These are phyloP conservation scores for Symbiotaphrina buchneri DNA, from an alignment of 495 filamentous ascomycete genomes.

Conservation along the genomic window DNA sequence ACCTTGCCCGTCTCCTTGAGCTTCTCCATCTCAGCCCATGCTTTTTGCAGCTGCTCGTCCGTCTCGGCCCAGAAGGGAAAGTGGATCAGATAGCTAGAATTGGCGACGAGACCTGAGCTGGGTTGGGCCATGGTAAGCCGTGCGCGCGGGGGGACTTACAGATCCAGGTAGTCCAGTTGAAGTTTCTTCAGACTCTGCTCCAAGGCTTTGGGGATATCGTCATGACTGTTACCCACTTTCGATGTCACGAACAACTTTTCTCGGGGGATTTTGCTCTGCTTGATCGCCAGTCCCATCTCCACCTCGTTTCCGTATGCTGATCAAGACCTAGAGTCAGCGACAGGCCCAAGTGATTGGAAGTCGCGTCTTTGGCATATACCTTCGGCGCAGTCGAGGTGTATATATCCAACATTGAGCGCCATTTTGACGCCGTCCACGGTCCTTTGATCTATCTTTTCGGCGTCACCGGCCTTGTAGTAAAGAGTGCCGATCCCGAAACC, in stretches of 20 bases:
- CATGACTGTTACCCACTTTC: constrained; percentile 38
- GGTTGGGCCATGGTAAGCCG: not conserved
- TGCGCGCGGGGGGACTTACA: constrained; percentile 17
- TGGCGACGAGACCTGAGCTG: not conserved
- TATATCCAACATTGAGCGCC: constrained; percentile 48
- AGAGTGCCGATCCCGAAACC: constrained; percentile 50
- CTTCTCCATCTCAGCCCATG: constrained; percentile 61
- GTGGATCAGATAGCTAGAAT: constrained; percentile 51
- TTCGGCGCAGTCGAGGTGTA: constrained; percentile 64
- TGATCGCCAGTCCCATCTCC: constrained; percentile 55
- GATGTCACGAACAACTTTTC: constrained; percentile 56
- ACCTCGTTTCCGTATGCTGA: constrained; percentile 57
- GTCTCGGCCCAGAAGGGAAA: constrained; percentile 42
- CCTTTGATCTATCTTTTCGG: constrained; percentile 20
- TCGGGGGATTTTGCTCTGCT: constrained; percentile 38
- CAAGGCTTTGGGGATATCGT: constrained; percentile 41
- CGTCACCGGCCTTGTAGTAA: constrained; percentile 27
- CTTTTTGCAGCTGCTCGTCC: constrained; percentile 36
- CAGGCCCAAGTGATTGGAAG: no score
- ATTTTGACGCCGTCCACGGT: constrained; percentile 37
- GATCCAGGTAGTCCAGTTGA: constrained; percentile 58
- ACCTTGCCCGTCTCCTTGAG: constrained; percentile 48
- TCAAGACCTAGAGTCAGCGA: constrained; percentile 1
- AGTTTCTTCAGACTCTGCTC: constrained; percentile 50
- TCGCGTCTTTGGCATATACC: constrained; percentile 14